These are phyloP conservation scores for Cocos nucifera DNA, from an alignment of 176 grass and related monocot genomes.

Conservation along the genomic window DNA sequence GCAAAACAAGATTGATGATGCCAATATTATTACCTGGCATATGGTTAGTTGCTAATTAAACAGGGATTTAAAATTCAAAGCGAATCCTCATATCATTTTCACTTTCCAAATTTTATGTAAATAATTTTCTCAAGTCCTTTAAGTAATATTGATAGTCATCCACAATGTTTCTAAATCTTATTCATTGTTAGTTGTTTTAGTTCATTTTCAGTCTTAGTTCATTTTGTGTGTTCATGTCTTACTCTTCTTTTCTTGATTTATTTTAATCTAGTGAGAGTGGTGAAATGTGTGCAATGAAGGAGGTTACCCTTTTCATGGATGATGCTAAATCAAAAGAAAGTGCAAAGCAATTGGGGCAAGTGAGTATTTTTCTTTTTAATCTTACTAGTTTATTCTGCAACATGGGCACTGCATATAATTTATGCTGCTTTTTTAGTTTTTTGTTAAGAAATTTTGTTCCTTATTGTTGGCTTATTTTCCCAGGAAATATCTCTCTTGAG, in stretches of 20 bases:
- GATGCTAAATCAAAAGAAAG: constrained; percentile 98
- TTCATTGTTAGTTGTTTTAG: no score
- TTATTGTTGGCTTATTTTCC: constrained; percentile 24
- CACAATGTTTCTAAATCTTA: no score
- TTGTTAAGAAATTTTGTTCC: constrained; percentile 9
- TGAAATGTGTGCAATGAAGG: constrained; percentile 99
- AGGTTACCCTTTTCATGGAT: constrained; percentile 97
- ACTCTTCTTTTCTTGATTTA: constrained; percentile 21
- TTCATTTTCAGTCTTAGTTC: not conserved
- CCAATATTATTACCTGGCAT: no score
- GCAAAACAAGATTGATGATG: no score
- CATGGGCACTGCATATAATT: constrained; percentile 12
- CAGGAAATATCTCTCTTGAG: constrained; percentile 99
- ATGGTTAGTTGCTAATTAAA: no score
- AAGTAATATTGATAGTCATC: no score
- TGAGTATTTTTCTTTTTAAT: constrained; percentile 21
- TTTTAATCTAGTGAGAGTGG: constrained; percentile 65
- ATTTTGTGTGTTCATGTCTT: not conserved
- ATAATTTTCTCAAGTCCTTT: no score
- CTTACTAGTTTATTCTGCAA: not conserved
- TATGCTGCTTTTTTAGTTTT: constrained; percentile 13
- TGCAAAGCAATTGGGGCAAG: constrained; percentile 82
- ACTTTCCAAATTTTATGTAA: no score
- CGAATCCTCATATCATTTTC: no score
- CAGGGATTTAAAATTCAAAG: no score